Conservation (phyloP, 768 basidiomycete species). For the Pulveroboletus ravenelii region DNA sequence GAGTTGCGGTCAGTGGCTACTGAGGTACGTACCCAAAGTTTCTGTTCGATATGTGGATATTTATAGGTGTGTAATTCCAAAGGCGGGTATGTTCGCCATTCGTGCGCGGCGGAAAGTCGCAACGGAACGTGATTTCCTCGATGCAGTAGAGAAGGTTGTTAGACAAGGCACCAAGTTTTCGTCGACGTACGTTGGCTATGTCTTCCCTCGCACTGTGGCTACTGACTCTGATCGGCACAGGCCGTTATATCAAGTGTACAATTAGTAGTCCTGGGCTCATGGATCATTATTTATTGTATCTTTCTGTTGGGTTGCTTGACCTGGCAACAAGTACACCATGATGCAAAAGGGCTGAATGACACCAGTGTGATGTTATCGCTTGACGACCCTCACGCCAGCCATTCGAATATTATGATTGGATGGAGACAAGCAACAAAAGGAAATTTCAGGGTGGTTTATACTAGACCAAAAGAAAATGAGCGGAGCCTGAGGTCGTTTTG, state of each 20-base stretch:
- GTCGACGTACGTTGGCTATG: conserved; percentile 67
- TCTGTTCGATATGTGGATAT: conserved; percentile 61
- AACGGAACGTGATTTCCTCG: conserved; percentile 95
- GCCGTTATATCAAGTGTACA: conserved; percentile 91
- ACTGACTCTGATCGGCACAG: conserved; percentile 34
- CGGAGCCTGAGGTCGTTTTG: too few species aligned
- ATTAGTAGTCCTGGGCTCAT: conserved; percentile 44
- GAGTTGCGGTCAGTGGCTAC: conserved; percentile 96
- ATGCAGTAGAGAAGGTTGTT: conserved; percentile 98
- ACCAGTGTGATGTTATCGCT: too few species aligned
- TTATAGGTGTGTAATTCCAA: conserved; percentile 67
- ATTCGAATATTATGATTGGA: too few species aligned
- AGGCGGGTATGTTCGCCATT: conserved; percentile 99
- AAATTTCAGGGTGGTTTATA: too few species aligned
- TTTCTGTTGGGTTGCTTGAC: conserved; percentile 1
- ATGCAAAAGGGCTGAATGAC: neutral
- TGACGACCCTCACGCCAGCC: too few species aligned
- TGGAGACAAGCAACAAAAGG: too few species aligned
- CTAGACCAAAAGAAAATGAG: too few species aligned
- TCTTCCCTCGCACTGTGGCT: neutral
- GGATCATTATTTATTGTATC: conserved; percentile 15
- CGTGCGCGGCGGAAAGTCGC: conserved; percentile 94
- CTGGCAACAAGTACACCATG: neutral
- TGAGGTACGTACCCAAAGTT: conserved; percentile 50
- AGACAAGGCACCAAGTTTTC: conserved; percentile 98